Conservation (phyloP, 2,329 filamentous ascomycete species). For the Massarina eburnea region DNA sequence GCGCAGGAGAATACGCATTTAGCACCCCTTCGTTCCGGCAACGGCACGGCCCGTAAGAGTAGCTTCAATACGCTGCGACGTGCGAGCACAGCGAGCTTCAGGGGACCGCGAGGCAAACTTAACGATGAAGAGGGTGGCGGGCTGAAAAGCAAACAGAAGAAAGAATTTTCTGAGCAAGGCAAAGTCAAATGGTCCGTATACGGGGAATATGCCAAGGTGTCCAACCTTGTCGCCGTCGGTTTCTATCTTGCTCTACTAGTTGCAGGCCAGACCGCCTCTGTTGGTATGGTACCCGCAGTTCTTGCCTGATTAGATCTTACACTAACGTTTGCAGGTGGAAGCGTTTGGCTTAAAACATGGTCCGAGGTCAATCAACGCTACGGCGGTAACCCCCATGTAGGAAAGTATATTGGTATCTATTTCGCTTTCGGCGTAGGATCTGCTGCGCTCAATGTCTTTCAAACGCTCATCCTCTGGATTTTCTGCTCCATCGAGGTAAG, state of each 20-base stretch:
- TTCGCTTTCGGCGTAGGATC: slow-evolving; percentile 91
- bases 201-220: slow-evolving; percentile 89
- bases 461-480: slow-evolving; percentile 96
- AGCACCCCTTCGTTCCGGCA: slow-evolving; percentile 67
- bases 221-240: slow-evolving; percentile 79
- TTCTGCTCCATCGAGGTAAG: slow-evolving; percentile 96
- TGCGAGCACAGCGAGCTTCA: slow-evolving; percentile 89
- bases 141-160: slow-evolving; percentile 78
- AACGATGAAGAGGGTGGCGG: slow-evolving; percentile 77
- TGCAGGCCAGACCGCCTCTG: slow-evolving; percentile 76
- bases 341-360: slow-evolving; percentile 93
- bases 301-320: slow-evolving; percentile 9
- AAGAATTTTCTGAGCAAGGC: slow-evolving; percentile 89
- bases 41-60: slow-evolving; percentile 60
- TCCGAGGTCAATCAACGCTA: slow-evolving; percentile 72
- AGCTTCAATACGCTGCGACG: slow-evolving; percentile 83
- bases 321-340: slow-evolving; percentile 61
- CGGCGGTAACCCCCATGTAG: slow-evolving; percentile 72
- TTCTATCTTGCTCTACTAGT: slow-evolving; percentile 79
- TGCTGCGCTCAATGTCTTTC: slow-evolving; percentile 80
- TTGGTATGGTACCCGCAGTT: slow-evolving; percentile 58
- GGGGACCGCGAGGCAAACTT: slow-evolving; percentile 79
- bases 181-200: slow-evolving; percentile 99
- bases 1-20: slow-evolving; percentile 74
- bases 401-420: slow-evolving; percentile 92